Base-by-base conservation (phyloP, 352 stramenopile species). In the Globisporangium middletonii region DNA sequence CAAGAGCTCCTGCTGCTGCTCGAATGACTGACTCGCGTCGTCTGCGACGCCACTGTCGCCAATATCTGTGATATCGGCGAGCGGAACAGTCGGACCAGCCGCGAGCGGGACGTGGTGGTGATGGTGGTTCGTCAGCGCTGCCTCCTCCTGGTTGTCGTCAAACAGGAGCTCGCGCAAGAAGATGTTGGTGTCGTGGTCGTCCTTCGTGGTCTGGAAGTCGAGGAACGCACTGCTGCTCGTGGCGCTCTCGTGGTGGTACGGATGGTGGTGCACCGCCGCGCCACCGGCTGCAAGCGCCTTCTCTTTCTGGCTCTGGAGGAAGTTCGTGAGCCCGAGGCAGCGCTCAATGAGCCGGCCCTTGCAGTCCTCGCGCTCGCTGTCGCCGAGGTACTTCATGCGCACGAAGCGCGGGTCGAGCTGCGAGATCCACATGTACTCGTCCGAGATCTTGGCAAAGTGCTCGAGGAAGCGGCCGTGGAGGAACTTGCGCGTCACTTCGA, bases 371-470 rank as follows among this genome's bases (percentile, higher is more conserved):
- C 72, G 72, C 53, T 81, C 72, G 12, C 63, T 52, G 26, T 81
- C 69, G 44, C 57, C 75, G 45, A 81, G 51, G 44, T 76, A 78
- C 55, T 73, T 73, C 72, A 78, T 81, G 30, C 67, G 68, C 43
- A 76, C 69, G 47, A 78, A 81, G 28, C 72, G 72, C 23, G 72
- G 72, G 47, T 81, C 72, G 12, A 81, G 48, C 52, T 78, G 69
- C 16, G 72, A 81, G 51, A 81, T 67, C 72, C 72, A 81, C 62
- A 78, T 74, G 30, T 77, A 53, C 43, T 75, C 64, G 27, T 67
- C 62, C 51, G 67, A 77, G 8, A 69, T 53, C 9, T 67, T 69
- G 0, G 61, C 64, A 51, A 80, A 80, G 51, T 77, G 66, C 12
- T 69, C 48, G 3, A 55, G 58, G 48, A 80, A 77, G 44, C 74